Evolutionary conservation across 495 filamentous ascomycete species (phyloP).

Genomic region (Podospora pseudocomata): DNA sequence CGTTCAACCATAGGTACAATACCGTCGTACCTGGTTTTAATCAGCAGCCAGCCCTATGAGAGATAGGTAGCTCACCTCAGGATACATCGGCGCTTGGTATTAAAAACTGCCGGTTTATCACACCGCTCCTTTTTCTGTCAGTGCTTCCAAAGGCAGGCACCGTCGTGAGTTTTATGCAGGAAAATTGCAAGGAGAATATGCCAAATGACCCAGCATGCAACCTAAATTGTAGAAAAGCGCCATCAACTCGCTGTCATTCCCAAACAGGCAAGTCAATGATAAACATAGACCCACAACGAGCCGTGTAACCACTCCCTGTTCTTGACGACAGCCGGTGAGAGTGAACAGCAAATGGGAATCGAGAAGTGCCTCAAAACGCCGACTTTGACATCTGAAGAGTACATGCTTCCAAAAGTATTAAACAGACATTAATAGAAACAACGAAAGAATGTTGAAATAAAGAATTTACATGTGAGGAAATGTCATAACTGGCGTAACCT

Average conservation of each 20-base stretch:
- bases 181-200: background rate
- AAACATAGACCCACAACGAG: background rate
- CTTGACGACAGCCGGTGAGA: background rate
- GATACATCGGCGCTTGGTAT: too few relatives aligned
- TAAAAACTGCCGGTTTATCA: background rate
- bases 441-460: background rate
- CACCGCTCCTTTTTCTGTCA: background rate
- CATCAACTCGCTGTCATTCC: background rate
- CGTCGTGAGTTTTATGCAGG: background rate
- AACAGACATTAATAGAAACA: background rate
- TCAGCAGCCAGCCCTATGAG: too few relatives aligned
- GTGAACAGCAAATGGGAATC: background rate
- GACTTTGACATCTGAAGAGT: background rate
- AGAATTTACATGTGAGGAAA: background rate
- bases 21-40: too few relatives aligned
- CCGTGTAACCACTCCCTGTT: background rate
- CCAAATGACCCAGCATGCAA: background rate
- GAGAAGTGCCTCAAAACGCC: background rate
- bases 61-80: too few relatives aligned
- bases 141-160: background rate
- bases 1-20: background rate
- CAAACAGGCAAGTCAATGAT: background rate
- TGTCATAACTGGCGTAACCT: slow-evolving; percentile 5
- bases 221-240: background rate
- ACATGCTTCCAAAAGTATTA: background rate